Percentiles rank a stretch among this genome's conserved stretches.
Conservation (phyloP, 1,139 yeast species). For the Kodamaea fungicola region DNA sequence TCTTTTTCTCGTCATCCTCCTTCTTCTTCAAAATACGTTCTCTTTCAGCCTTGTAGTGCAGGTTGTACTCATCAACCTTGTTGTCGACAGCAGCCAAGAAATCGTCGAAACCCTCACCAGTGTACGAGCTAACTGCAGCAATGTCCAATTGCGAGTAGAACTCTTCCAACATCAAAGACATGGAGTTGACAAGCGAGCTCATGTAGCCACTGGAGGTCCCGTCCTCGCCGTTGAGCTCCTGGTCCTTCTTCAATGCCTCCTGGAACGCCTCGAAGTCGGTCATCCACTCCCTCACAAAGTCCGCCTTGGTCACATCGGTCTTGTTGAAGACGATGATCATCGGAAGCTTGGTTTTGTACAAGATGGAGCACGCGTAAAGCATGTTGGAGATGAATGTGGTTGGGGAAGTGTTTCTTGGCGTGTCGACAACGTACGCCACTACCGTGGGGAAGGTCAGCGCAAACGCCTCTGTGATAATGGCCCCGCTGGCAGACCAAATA, state of each 20-base stretch:
- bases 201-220: slow-evolving; percentile 86
- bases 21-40: slow-evolving; percentile 76
- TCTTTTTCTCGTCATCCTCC: slow-evolving; percentile 67
- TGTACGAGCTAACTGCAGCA: slow-evolving; percentile 84
- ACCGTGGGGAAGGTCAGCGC: slow-evolving; percentile 96
- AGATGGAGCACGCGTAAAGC: slow-evolving; percentile 96
- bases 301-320: slow-evolving; percentile 81
- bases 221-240: slow-evolving; percentile 61
- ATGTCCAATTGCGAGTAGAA: slow-evolving; percentile 91
- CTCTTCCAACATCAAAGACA: slow-evolving; percentile 95
- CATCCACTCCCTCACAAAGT: slow-evolving; percentile 97
- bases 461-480: slow-evolving; percentile 93
- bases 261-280: slow-evolving; percentile 92
- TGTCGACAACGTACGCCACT: slow-evolving; percentile 92
- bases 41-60: slow-evolving; percentile 80
- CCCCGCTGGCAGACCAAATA: slow-evolving; percentile 95
- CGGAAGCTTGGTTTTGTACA: slow-evolving; percentile 93
- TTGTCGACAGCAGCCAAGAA: slow-evolving; percentile 78
- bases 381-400: slow-evolving; percentile 97
- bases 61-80: slow-evolving; percentile 84
- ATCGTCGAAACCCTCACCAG: slow-evolving; percentile 93
- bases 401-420: slow-evolving; percentile 91
- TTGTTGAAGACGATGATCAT: slow-evolving; percentile 97
- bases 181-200: slow-evolving; percentile 89
- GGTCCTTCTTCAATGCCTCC: slow-evolving; percentile 61